Evolutionary conservation across 2,329 filamentous ascomycete genomes (phyloP).

Genomic region (Phyllachora maydis): DNA sequence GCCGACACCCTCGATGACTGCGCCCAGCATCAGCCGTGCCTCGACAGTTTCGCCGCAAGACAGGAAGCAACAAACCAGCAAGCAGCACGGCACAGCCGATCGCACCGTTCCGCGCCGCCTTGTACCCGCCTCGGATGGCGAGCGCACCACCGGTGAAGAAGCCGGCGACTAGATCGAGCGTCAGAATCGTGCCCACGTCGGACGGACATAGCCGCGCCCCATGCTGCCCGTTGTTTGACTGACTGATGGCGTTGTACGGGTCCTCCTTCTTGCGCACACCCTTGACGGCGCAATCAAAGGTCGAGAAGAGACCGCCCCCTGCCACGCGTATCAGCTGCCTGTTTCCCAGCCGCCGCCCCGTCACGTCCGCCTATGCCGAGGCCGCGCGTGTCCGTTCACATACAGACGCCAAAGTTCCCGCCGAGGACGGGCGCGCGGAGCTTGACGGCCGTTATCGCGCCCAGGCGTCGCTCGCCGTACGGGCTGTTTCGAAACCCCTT

Average conservation of each 20-base stretch:
- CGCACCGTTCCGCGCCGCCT: conserved; percentile 82
- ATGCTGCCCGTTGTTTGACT: no score
- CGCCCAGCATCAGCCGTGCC: no score
- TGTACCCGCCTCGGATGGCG: conserved; percentile 77
- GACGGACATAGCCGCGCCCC: no score
- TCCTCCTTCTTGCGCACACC: conserved; percentile 91
- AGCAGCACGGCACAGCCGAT: conserved; percentile 91
- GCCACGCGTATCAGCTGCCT: conserved; percentile 96
- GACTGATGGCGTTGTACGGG: conserved; percentile 93
- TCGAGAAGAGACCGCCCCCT: conserved; percentile 92
- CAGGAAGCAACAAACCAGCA: no score
- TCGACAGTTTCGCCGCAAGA: no score
- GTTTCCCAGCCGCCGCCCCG: not conserved
- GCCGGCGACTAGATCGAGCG: no score
- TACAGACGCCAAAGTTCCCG: conserved; percentile 88
- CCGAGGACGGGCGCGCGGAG: conserved; percentile 88
- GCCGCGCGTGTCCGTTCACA: no score
- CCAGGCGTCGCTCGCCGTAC: conserved; percentile 87
- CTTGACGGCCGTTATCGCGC: conserved; percentile 92
- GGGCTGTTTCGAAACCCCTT: conserved; percentile 85
- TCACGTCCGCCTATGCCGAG: not conserved
- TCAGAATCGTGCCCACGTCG: no score
- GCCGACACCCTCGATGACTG: conserved; percentile 91
- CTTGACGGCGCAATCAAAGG: conserved; percentile 93
- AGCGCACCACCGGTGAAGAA: conserved; percentile 92